Base-by-base conservation (phyloP, 306 rosid genomes). In the Phaseolus lunatus region DNA sequence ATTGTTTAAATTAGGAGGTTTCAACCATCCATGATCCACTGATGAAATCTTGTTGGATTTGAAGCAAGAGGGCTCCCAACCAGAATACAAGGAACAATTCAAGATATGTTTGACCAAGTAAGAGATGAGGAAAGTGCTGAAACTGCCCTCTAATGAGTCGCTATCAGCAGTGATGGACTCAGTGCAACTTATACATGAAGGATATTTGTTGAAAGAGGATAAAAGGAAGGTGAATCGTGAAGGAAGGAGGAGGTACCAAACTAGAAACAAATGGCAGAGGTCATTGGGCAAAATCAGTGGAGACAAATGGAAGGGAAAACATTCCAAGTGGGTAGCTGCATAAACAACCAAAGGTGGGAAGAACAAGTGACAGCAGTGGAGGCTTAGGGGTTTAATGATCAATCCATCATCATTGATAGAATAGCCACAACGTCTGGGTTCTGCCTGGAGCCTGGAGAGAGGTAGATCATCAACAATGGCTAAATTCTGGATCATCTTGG, bases 291-390 rank as follows among this genome's bases (percentile, higher is more conserved):
- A 59, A n/a, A 59, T 14, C 5, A 12, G 8, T 57, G 22, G 6
- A 58, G 66, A 58, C 18, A 14, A 62, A 31, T 62, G 43, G 23
- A 62, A 62, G 24, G 67, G 23, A 31, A 62, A 62, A 62, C 5
- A 5, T 15, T 27, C 41, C 41, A 5, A 59, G 66, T 14, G 41
- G 20, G 20, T 59, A 41, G 66, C 43, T 2, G 11, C 66, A 59
- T 59, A 59, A 29, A 59, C 41, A 59, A 14, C 20, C 20, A 59
- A 5, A 26, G 37, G 20, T 13, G 2, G 22, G 22, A 61, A 61
- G 22, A 29, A 27, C 22, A 15, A 15, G 43, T 29, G 12, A 27
- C 41, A 27, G 19, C 39, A 27, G 20, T 15, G 5, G 39, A 14
- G 19, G 10, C 11, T 27, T 59, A 27, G 41, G 41, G 41, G 12